phyloP scores from a whole-genome alignment of 306 rosid species.

The Elaeagnus macrophylla region DNA sequence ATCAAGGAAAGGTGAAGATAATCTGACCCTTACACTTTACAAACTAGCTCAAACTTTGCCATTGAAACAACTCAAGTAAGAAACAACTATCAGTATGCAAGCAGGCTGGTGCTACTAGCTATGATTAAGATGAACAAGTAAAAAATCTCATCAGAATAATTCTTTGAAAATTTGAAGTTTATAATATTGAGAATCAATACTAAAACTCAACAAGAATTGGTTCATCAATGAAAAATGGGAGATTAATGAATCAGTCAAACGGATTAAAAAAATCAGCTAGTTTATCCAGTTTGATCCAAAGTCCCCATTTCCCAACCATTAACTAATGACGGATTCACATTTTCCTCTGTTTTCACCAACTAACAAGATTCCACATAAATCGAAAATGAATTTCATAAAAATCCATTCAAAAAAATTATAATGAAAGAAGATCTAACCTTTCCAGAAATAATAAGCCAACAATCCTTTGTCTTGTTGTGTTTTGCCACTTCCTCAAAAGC shows the following conservation, averaged over 20 bases:
- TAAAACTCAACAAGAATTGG: no score
- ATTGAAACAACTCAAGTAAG: no score
- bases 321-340: not conserved
- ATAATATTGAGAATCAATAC: no score
- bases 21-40: no score
- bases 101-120: no score
- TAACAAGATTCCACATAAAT: constrained; percentile 1
- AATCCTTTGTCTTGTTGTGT: constrained; percentile 78
- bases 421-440: constrained; percentile 43
- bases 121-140: no score
- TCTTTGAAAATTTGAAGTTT: not conserved
- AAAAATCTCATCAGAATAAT: no score
- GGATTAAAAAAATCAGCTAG: not conserved
- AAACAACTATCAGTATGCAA: no score
- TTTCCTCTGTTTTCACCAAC: not conserved
- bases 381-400: not conserved
- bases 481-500: constrained; percentile 53
- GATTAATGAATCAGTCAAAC: not conserved
- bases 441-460: constrained; percentile 80
- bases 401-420: constrained; percentile 5
- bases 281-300: not conserved
- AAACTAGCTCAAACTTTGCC: no score
- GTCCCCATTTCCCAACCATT: constrained; percentile 3
- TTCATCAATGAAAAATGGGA: not conserved
- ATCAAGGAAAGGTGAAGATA: no score